A percentile compares a stretch with the other conserved stretches of the same genome.
Evolutionary conservation across 345 rosid genomes (phyloP).

Genomic region (Eucalyptus tenuipes): DNA sequence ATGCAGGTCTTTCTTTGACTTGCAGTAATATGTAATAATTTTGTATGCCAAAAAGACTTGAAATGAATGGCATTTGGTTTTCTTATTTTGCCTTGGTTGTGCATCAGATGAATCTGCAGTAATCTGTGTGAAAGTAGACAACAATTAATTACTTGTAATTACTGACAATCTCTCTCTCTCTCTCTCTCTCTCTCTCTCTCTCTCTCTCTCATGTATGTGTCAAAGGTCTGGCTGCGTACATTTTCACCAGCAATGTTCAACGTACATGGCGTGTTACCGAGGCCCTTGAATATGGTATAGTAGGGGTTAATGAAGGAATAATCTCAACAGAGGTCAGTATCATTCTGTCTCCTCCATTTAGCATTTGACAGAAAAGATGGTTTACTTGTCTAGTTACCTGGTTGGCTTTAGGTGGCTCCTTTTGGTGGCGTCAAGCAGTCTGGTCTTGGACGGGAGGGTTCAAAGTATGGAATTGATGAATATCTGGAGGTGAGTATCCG

Average conservation of each 20-base stretch:
- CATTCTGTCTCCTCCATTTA: not conserved
- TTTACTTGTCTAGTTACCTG: not conserved
- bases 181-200: not conserved
- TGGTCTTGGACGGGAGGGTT: conserved; percentile 97
- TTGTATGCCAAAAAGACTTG: not conserved
- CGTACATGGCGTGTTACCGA: conserved; percentile 89
- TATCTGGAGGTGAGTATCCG: conserved; percentile 57
- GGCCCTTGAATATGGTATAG: conserved; percentile 89
- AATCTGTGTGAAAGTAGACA: not conserved
- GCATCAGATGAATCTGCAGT: not conserved
- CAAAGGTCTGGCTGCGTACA: conserved; percentile 85
- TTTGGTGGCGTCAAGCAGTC: conserved; percentile 96
- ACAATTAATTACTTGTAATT: not conserved
- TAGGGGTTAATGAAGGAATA: conserved; percentile 89
- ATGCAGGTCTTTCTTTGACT: conserved; percentile 39
- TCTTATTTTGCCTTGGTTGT: not conserved
- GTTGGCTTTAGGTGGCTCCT: conserved; percentile 72
- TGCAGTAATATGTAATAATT: not conserved
- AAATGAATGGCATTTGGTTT: not conserved
- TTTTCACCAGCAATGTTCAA: conserved; percentile 79
- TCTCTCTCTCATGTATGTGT: not conserved
- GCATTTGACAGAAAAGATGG: not conserved
- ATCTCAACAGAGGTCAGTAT: conserved; percentile 79
- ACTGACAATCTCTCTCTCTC: not conserved
- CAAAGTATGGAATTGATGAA: conserved; percentile 95